Evolutionary conservation across 78 protist species (phyloP).

Genomic region (Dictyostelium brefeldianum): DNA sequence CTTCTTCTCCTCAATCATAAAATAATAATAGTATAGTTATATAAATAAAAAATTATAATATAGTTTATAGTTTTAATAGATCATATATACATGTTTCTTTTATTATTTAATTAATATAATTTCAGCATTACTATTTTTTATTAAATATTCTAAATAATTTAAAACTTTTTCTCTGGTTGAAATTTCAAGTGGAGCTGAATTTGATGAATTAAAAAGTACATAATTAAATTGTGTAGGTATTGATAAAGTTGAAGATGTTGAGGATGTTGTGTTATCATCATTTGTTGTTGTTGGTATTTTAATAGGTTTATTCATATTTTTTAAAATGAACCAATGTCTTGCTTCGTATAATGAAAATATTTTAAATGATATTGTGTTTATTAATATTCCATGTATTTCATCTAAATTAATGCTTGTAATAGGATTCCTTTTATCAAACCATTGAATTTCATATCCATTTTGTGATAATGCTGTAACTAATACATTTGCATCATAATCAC

Average conservation of each 20-base stretch:
- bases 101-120: slow-evolving; percentile 11
- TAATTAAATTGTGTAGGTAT: background rate
- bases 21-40: background rate
- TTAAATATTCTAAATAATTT: background rate
- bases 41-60: background rate
- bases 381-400: slow-evolving; percentile 28
- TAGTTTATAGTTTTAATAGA: background rate
- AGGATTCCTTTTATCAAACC: slow-evolving; percentile 66
- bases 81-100: background rate
- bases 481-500: slow-evolving; percentile 80
- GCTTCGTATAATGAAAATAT: slow-evolving; percentile 11
- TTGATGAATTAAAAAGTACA: slow-evolving; percentile 21
- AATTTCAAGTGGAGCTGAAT: background rate
- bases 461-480: slow-evolving; percentile 12
- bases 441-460: slow-evolving; percentile 36
- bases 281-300: background rate
- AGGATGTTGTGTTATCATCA: background rate
- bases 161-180: background rate
- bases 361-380: slow-evolving; percentile 9
- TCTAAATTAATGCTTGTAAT: slow-evolving; percentile 3
- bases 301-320: slow-evolving; percentile 25
- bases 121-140: slow-evolving; percentile 13
- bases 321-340: slow-evolving; percentile 62
- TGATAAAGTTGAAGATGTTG: background rate
- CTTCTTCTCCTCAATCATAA: background rate